Base-by-base conservation (phyloP, 2,329 filamentous ascomycete species). In the Epichloe festucae region DNA sequence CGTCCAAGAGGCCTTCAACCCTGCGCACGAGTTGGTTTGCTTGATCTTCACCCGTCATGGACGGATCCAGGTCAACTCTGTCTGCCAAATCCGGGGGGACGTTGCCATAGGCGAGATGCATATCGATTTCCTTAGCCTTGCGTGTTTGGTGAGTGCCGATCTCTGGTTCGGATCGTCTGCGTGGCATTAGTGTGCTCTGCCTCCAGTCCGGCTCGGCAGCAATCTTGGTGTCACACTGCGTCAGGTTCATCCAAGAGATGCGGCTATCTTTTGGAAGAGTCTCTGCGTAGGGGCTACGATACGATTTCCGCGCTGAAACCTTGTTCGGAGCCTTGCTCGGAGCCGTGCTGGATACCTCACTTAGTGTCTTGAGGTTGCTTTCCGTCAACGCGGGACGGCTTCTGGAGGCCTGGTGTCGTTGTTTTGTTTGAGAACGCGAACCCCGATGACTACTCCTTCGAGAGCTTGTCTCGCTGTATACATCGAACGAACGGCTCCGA, bases 51-150 rank as follows among this genome's bases (percentile, higher is more conserved):
- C 71, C 68, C 39, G 85, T 74, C 41, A 78, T 70, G 60, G 56
- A 63, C 23, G 69, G 69, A 54, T 75, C 73, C 45, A 76, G 62
- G 62, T 79, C 70, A 60, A 72, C 59, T 58, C 73, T 64, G 66
- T 68, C 50, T 62, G 70, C 64, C 68, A 88, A 68, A 59, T 89
- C 79, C 52, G 87, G 81, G 86, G 23, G 87, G 0, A 93, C 74
- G 49, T 87, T 83, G 54, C 91, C 91, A 61, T 96, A 97, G 7
- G 91, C 91, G 7, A 97, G 75, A 63, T 95, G 78, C 87, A 95
- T 89, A 62, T 96, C 91, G 59, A 95, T 82, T 51, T 82, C 73
- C 58, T 76, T 73, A 44, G 61, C 57, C 27, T 56, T 45, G 54
- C 59, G 54, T 55, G 45, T 59, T 54, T 47, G 54, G 19, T 41